Conservation (phyloP, 345 rosid species). For the Citrus medica region DNA sequence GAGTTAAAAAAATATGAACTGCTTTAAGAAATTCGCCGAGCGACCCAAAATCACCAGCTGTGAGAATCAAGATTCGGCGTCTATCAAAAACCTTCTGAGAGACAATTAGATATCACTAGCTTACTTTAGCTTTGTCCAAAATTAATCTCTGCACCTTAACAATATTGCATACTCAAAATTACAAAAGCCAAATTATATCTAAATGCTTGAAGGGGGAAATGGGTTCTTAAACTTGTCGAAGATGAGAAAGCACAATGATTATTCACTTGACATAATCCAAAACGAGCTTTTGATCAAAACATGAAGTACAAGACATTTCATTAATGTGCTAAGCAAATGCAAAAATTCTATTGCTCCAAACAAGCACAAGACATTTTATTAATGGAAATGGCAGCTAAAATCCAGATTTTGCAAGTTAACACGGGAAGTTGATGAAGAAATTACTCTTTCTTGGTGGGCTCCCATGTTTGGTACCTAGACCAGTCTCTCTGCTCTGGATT, state of each 20-base stretch:
- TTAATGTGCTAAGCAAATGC: background rate
- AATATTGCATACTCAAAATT: background rate
- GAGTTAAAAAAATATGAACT: background rate
- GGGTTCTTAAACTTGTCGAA: background rate
- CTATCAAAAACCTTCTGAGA: no score
- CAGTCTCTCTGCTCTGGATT: slow-evolving; percentile 92
- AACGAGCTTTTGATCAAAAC: background rate
- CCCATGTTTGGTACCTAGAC: slow-evolving; percentile 95
- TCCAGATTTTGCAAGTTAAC: slow-evolving; percentile 3
- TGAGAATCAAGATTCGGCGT: no score
- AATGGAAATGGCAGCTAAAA: background rate
- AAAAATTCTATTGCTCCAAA: background rate
- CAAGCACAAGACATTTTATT: slow-evolving; percentile 22
- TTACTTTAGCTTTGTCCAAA: background rate
- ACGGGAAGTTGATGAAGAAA: background rate
- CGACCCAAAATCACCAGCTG: no score
- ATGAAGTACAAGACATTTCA: background rate
- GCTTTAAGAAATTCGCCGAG: no score
- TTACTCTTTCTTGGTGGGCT: slow-evolving; percentile 60
- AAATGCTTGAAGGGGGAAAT: background rate
- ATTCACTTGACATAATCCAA: background rate
- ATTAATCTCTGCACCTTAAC: background rate
- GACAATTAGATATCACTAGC: background rate
- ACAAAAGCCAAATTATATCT: background rate
- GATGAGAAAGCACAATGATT: background rate